Evolutionary conservation across 2,329 filamentous ascomycete genomes (phyloP).

Genomic region (Zarea fungicola): DNA sequence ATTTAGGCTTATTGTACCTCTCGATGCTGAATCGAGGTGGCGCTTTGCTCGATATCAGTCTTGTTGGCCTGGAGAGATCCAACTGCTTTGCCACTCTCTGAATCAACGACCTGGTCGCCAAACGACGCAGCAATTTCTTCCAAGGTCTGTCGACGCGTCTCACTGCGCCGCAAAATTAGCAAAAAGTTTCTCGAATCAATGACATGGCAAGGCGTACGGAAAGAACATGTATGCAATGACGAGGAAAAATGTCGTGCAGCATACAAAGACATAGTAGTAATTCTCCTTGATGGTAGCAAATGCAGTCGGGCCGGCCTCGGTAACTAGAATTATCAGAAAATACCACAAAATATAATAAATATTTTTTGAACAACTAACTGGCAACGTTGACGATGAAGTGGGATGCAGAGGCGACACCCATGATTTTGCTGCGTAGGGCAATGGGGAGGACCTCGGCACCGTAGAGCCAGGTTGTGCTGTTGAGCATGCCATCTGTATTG

Average conservation of each 20-base stretch:
- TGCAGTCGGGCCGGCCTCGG: constrained; percentile 49
- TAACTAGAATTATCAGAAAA: constrained; percentile 30
- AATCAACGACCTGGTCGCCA: constrained; percentile 37
- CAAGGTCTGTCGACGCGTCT: constrained; percentile 42
- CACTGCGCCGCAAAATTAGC: constrained; percentile 17
- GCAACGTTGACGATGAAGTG: constrained; percentile 51
- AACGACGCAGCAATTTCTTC: constrained; percentile 45
- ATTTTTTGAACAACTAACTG: not conserved
- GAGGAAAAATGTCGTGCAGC: constrained; percentile 46
- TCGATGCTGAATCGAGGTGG: not conserved
- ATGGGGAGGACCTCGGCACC: constrained; percentile 51
- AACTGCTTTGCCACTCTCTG: not conserved
- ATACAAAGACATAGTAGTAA: constrained; percentile 57
- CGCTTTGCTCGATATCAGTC: not conserved
- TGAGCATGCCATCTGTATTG: constrained; percentile 39
- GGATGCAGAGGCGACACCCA: constrained; percentile 48
- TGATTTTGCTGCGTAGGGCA: constrained; percentile 47
- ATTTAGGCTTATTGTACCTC: not conserved
- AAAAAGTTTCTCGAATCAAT: not conserved
- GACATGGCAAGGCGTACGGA: constrained; percentile 24
- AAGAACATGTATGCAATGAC: constrained; percentile 49
- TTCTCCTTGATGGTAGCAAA: constrained; percentile 54
- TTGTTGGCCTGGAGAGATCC: not conserved
- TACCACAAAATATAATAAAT: not conserved
- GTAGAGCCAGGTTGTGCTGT: constrained; percentile 51